Evolutionary conservation across 495 filamentous ascomycete species (phyloP).

Genomic region (Cercophora samala): DNA sequence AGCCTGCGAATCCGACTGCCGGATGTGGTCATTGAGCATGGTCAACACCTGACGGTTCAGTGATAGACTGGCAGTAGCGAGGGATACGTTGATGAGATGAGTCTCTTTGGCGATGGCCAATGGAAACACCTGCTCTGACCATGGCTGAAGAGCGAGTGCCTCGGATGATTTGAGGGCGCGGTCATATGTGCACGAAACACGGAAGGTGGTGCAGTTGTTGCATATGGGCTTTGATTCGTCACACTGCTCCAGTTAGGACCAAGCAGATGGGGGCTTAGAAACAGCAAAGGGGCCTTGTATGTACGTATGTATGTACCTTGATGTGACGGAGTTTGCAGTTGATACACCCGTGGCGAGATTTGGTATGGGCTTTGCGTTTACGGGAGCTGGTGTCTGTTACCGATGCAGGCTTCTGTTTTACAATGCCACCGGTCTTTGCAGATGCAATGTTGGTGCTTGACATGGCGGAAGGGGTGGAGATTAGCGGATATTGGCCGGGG

Average conservation of each 20-base stretch:
- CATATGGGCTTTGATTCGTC: slow-evolving; percentile 46
- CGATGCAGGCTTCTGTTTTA: neutral
- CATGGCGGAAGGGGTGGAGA: neutral
- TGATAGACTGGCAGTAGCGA: slow-evolving; percentile 15
- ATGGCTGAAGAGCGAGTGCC: slow-evolving; percentile 33
- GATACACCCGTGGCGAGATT: slow-evolving; percentile 43
- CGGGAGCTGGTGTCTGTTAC: neutral
- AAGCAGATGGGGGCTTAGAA: neutral
- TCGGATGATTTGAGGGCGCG: neutral
- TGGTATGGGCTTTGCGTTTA: slow-evolving; percentile 40
- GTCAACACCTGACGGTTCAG: slow-evolving; percentile 18
- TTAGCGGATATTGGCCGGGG: neutral
- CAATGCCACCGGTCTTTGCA: neutral
- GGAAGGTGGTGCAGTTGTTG: slow-evolving; percentile 39
- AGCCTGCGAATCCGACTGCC: neutral
- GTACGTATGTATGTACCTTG: slow-evolving; percentile 42
- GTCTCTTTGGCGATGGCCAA: neutral
- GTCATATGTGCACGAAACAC: slow-evolving; percentile 44
- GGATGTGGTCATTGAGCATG: slow-evolving; percentile 25
- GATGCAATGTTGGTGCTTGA: neutral
- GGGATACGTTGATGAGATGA: neutral
- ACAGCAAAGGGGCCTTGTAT: neutral
- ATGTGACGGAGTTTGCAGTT: slow-evolving; percentile 50
- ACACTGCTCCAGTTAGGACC: slow-evolving; percentile 33
- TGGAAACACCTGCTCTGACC: slow-evolving; percentile 28